Evolutionary conservation across 129 eudicot species (phyloP).

Genomic region (Cynara cardunculus): DNA sequence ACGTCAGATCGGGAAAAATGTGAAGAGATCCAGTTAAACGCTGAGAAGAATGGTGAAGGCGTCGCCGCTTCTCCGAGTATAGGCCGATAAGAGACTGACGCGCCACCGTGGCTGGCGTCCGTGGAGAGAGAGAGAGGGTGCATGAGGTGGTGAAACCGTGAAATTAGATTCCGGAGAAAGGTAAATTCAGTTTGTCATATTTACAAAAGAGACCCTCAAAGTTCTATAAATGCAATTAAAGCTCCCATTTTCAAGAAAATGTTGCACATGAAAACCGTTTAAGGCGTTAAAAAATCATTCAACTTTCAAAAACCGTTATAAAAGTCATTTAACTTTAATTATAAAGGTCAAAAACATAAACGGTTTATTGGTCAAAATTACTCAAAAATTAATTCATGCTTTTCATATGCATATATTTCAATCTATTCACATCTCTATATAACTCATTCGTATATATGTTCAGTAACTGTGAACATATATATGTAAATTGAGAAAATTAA

Average conservation of each 20-base stretch:
- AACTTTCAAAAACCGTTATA: no score
- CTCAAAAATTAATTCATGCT: no score
- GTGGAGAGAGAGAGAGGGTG: slow-evolving; percentile 15
- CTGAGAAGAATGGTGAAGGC: background rate
- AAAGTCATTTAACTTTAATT: no score
- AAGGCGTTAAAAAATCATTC: background rate
- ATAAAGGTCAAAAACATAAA: no score
- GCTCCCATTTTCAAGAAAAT: background rate
- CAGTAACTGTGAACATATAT: no score
- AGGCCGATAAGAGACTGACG: slow-evolving; percentile 10
- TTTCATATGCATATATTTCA: no score
- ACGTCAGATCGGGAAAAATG: background rate
- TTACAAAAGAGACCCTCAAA: background rate
- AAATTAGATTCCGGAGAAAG: background rate
- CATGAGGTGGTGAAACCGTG: slow-evolving; percentile 14
- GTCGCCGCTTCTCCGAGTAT: slow-evolving; percentile 1
- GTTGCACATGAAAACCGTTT: background rate
- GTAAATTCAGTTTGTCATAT: background rate
- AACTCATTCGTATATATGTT: no score
- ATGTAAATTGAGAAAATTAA: no score
- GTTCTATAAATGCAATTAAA: background rate
- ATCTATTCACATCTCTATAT: no score
- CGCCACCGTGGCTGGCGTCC: slow-evolving; percentile 24
- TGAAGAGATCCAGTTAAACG: background rate
- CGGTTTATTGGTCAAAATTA: no score